These are phyloP conservation scores for Boletus coccyginus DNA, from an alignment of 768 basidiomycete species.

Conservation along the genomic window DNA sequence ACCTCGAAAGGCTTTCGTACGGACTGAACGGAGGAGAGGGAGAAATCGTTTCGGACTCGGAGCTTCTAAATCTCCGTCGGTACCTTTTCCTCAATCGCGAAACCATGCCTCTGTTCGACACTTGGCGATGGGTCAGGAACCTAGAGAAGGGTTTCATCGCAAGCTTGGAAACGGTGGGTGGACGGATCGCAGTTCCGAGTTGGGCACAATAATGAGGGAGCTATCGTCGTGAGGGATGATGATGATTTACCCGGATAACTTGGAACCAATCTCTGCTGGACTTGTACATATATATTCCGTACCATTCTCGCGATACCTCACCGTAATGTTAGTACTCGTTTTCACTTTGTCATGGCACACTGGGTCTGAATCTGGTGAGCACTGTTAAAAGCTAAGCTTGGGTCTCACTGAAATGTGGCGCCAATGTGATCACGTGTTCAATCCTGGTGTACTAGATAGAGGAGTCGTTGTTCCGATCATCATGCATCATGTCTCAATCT, in stretches of 20 bases:
- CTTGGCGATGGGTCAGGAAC: slow-evolving; percentile 44
- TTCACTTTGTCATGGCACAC: neutral
- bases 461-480: neutral
- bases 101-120: slow-evolving; percentile 47
- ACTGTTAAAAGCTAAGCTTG: too few relatives aligned
- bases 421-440: neutral
- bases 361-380: too few relatives aligned
- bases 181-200: slow-evolving; percentile 36
- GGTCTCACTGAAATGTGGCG: too few relatives aligned
- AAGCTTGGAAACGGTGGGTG: slow-evolving; percentile 50
- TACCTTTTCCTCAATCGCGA: slow-evolving; percentile 42
- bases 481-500: slow-evolving; percentile 9
- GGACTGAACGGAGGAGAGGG: neutral
- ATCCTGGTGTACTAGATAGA: neutral
- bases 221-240: slow-evolving; percentile 31
- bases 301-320: neutral
- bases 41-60: slow-evolving; percentile 24
- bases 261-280: neutral
- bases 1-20: neutral
- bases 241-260: slow-evolving; percentile 10
- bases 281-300: neutral
- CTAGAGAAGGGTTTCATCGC: slow-evolving; percentile 43
- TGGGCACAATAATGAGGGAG: slow-evolving; percentile 32
- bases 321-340: neutral
- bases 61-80: slow-evolving; percentile 39